Evolutionary conservation across 768 basidiomycete genomes (phyloP), one percentile per base, ranked within the genome.

Genomic region (Mrakia frigida): DNA sequence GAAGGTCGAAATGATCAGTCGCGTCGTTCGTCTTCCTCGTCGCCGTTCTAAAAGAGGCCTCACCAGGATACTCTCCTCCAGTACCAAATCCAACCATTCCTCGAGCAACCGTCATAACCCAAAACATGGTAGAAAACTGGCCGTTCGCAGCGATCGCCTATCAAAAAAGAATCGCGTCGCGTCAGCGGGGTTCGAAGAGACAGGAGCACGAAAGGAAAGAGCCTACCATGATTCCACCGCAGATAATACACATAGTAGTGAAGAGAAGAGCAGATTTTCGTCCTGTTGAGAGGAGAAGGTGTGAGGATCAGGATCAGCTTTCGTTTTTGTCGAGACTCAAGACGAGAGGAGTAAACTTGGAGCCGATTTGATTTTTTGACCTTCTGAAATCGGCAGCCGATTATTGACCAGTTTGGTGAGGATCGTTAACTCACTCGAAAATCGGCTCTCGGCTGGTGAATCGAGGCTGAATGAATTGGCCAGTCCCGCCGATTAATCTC

Each of bases 31-130:
- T 43, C 11, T 9, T 6, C 43, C 43, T 43, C 43, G 43, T 14
- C 16, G 11, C 11, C 43, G 43, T 14, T 9, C 10, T 6, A 14
- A 43, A 43, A 11, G 43, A 4, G 43, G 16, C 2, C 43, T 43
- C 43, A 43, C 43, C 43, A 0, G 91, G 90, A 82, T 92, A 92
- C 84, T 92, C 82, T 52, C 78, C 79, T 33, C 78, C 77, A 68
- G 87, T 80, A 78, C 89, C 89, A 65, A 90, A 83, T 28, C 90
- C 90, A 35, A 89, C 90, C 46, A 91, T 86, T 59, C 91, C 91
- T 75, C 90, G 85, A 23, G 90, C 88, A 78, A 91, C 82, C 0
- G 90, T 91, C 80, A 92, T 82, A 81, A 89, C 89, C 91, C 91
- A 92, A 80, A 91, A 89, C 28, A 63, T 37, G 35, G 61, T 31